Percentiles rank a stretch among this genome's conserved stretches.
Evolutionary conservation across 2,329 filamentous ascomycete genomes (phyloP).

Genomic region (Scedosporium boydii): DNA sequence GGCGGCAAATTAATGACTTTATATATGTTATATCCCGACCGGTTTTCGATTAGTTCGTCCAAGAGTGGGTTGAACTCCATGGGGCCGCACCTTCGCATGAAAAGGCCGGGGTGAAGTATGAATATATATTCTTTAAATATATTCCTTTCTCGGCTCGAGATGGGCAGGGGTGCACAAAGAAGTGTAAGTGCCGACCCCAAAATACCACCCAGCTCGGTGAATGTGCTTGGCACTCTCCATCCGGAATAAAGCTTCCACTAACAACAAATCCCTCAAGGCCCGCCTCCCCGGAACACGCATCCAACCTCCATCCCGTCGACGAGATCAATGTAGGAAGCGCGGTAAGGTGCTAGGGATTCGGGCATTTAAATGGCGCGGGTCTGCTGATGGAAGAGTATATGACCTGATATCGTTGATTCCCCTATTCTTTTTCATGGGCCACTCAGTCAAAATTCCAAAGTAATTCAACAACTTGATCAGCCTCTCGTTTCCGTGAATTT

Average conservation of each 20-base stretch:
- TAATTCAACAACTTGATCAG: constrained; percentile 40
- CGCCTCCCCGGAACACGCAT: constrained; percentile 19
- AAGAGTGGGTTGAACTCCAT: constrained; percentile 38
- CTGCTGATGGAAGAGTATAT: constrained; percentile 37
- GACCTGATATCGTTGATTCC: constrained; percentile 26
- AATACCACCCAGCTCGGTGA: too few relatives aligned
- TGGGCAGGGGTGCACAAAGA: constrained; percentile 40
- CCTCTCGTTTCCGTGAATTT: constrained; percentile 14
- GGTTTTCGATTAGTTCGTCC: constrained; percentile 43
- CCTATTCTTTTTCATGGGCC: background rate
- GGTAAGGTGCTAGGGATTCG: constrained; percentile 47
- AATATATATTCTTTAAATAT: constrained; percentile 43
- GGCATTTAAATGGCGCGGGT: constrained; percentile 37
- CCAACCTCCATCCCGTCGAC: constrained; percentile 33
- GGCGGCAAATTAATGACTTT: constrained; percentile 38
- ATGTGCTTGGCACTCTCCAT: too few relatives aligned
- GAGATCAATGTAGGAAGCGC: constrained; percentile 36
- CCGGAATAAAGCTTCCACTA: too few relatives aligned
- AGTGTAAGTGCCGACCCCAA: constrained; percentile 17
- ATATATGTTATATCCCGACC: constrained; percentile 38
- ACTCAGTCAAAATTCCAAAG: constrained; percentile 25
- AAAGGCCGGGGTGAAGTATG: constrained; percentile 42
- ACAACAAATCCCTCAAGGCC: constrained; percentile 18
- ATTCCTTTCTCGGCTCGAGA: constrained; percentile 37
- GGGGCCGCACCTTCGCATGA: constrained; percentile 42